Evolutionary conservation across 2,329 filamentous ascomycete species (phyloP), one percentile per base, ranked within the genome.

Genomic region (Waltergamsia citrina): DNA sequence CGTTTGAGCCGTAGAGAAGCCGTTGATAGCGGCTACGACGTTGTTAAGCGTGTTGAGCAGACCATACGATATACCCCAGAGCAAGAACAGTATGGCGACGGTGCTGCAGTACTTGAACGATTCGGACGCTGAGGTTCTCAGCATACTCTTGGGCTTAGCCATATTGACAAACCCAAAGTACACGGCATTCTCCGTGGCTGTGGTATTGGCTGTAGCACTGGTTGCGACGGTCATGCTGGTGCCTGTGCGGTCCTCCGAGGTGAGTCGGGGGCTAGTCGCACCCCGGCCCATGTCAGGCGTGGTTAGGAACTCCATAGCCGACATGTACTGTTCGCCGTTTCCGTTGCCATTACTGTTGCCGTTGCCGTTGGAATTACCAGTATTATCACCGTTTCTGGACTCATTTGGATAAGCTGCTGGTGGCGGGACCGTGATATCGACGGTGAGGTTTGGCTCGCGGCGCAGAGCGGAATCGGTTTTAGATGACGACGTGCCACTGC

Each of bases 51-150:
- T 81, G 47, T 92, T 86, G 6, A 94, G 65, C 3, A 94, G 69
- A 1, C 88, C 88, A 46, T 94, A 94, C 0, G 86, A 87, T 38
- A 94, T 81, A 0, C 88, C 88, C 87, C 86, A 94, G 3, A 94
- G 63, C 42, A 94, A 78, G 58, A 94, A 94, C 0, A 94, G 63
- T 6, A 88, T 71, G 2, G 83, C 85, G 16, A 93, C 85, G 41
- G 85, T 65, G 12, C 72, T 68, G 47, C 83, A 79, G 42, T 85
- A 85, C 42, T 78, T 81, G 43, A 83, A 60, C 0, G 80, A 83
- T 41, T 87, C 81, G 9, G 58, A 52, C 2, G 66, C 67, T 2
- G 71, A 75, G 37, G 76, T 73, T 16, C 74, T 65, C 7, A 85
- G 71, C 64, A 87, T 78, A 48, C 77, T 82, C 54, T 84, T 85